A percentile compares a stretch with the other conserved stretches of the same genome.
Conservation (phyloP, 208 protist genomes). For the Leishmania amazonensis region DNA sequence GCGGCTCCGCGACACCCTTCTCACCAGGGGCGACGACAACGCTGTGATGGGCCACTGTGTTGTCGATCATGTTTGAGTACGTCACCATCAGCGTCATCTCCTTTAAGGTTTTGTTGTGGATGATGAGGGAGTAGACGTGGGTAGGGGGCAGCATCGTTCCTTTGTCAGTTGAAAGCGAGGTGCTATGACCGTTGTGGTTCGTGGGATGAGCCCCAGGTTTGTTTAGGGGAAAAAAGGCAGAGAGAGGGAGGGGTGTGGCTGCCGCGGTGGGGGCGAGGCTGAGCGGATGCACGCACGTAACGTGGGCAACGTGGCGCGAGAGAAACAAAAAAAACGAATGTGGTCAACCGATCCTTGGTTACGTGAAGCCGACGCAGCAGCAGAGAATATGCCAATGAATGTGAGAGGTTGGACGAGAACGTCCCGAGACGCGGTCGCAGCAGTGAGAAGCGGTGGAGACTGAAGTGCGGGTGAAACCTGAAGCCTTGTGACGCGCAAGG, state of each 20-base stretch:
- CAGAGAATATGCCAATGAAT: not conserved
- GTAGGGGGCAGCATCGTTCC: constrained; percentile 52
- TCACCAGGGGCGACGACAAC: constrained; percentile 19
- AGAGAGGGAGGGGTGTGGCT: not conserved
- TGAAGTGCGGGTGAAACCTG: not conserved
- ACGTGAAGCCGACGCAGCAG: not conserved
- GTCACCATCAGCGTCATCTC: constrained; percentile 39
- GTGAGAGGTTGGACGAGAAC: not conserved
- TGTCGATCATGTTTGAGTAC: constrained; percentile 34
- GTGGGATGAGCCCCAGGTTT: not conserved
- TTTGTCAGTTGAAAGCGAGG: not conserved
- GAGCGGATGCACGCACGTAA: not conserved
- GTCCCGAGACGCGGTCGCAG: not conserved
- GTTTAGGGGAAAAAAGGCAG: not conserved
- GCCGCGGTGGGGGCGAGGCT: not conserved
- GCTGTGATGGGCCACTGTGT: constrained; percentile 3
- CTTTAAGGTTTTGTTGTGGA: constrained; percentile 47
- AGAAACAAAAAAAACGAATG: not conserved
- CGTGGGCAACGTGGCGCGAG: too few relatives aligned
- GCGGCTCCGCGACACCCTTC: not conserved
- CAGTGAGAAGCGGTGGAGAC: not conserved
- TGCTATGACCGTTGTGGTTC: not conserved
- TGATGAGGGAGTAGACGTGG: constrained; percentile 69
- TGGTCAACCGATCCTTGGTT: not conserved
- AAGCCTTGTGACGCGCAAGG: not conserved